Evolutionary conservation across 78 protist species (phyloP).

Genomic region (Tieghemostelium lacteum): DNA sequence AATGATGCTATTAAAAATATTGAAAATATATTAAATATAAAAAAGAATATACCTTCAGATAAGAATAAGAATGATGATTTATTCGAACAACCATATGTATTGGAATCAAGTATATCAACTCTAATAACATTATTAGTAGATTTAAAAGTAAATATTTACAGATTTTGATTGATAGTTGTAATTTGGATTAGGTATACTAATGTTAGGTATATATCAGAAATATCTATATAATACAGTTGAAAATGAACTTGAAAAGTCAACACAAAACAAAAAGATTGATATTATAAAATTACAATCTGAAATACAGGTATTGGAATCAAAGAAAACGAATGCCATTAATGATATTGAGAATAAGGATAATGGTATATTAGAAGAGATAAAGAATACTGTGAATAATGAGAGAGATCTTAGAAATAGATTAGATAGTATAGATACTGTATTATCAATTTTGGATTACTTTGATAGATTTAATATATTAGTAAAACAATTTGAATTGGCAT

Average conservation of each 20-base stretch:
- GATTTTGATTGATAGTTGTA: too few relatives aligned
- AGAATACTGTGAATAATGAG: conserved; percentile 2
- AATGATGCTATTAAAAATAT: conserved; percentile 21
- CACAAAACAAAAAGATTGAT: conserved; percentile 14
- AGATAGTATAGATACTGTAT: conserved; percentile 7
- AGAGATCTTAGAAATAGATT: conserved; percentile 30
- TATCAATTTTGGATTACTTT: conserved; percentile 41
- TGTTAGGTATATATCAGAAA: conserved; percentile 9
- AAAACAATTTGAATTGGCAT: background rate
- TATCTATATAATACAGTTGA: conserved; percentile 22
- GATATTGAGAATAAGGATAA: background rate
- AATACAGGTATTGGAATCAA: conserved; percentile 4
- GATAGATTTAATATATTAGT: background rate
- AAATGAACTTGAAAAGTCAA: conserved; percentile 41
- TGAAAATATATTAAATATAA: background rate
- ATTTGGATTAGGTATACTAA: background rate
- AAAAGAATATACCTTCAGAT: background rate
- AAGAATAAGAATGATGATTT: conserved; percentile 26
- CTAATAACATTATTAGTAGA: conserved; percentile 33
- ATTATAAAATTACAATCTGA: conserved; percentile 18
- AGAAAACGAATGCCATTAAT: background rate
- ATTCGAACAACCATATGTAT: conserved; percentile 26
- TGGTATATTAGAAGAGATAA: conserved; percentile 4
- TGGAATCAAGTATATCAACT: conserved; percentile 21
- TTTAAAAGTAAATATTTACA: conserved; percentile 18